Evolutionary conservation across 139 green algal genomes (phyloP), one percentile per base, ranked within the genome.

Genomic region (Chlamydomonas sp.): DNA sequence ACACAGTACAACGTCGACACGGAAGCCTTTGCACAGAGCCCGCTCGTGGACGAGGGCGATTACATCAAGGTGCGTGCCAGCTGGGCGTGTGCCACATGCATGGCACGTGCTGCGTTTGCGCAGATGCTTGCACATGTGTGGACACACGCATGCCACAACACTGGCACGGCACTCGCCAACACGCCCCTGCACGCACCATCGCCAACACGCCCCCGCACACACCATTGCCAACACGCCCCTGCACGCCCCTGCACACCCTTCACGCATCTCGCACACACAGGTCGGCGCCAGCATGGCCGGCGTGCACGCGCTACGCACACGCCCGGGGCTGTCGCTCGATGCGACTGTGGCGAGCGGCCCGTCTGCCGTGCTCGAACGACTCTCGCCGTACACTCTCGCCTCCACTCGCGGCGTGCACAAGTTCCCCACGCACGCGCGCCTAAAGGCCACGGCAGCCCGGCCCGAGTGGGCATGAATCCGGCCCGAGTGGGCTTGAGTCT

Each of bases 21-120:
- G n/a, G n/a, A n/a, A n/a, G n/a, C n/a, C n/a, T n/a, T n/a, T n/a
- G n/a, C n/a, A n/a, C n/a, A n/a, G n/a, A n/a, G n/a, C n/a, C n/a
- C n/a, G n/a, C n/a, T n/a, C n/a, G 70, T 76, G 35, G 62, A 60
- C 29, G 71, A 76, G 16, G 24, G 24, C 1, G 71, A 76, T n/a
- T 76, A 76, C 63, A 48, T 71, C 35, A 76, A 76, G 61, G 69
- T 70, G 8, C 34, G 36, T 2, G 66, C 66, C n/a, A 35, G 50
- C 31, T 60, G 65, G 71, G 36, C 49, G 5, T 62, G 69, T 50
- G 60, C 60, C 30, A 35, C 20, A 6, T 30, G 50, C 31, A 66
- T 71, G 71, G 36, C 49, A 8, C 62, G 69, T 50, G 60, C 60
- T 34, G 33, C 20, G 20, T 30, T 28, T 67, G 33, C n/a, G 34